phyloP scores from a whole-genome alignment of 495 filamentous ascomycete species.

The Astrothelium subdiscretum region DNA sequence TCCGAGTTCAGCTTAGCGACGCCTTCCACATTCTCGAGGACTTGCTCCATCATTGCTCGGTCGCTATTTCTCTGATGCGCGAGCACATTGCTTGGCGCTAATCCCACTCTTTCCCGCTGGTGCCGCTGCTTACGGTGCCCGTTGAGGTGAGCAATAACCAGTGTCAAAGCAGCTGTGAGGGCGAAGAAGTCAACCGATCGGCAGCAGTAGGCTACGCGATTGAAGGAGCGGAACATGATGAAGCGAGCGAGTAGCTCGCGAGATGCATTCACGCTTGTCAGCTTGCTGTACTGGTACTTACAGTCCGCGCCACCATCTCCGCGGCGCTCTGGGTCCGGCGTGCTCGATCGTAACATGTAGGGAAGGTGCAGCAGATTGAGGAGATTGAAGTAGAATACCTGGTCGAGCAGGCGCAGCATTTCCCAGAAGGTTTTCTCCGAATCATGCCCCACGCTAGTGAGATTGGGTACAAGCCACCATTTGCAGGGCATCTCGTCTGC shows the following conservation, averaged over 20 bases:
- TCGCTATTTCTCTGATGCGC: conserved; percentile 34
- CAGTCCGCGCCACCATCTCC: neutral
- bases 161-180: conserved; percentile 25
- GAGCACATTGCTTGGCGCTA: conserved; percentile 13
- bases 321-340: neutral
- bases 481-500: conserved; percentile 23
- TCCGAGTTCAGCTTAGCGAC: conserved; percentile 1
- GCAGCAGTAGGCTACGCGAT: conserved; percentile 14
- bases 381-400: conserved; percentile 10
- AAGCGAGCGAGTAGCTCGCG: conserved; percentile 23
- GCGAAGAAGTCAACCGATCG: conserved; percentile 26
- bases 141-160: conserved; percentile 27
- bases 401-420: conserved; percentile 9
- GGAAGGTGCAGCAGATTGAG: conserved; percentile 9
- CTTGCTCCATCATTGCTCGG: conserved; percentile 35
- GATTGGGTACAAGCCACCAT: conserved; percentile 27
- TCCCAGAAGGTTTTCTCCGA: conserved; percentile 11
- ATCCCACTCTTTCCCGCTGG: conserved; percentile 2
- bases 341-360: conserved; percentile 6
- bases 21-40: conserved; percentile 27
- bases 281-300: conserved; percentile 17
- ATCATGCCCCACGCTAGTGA: neutral
- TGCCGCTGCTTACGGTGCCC: conserved; percentile 6
- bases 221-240: conserved; percentile 18
- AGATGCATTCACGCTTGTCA: conserved; percentile 21